Evolutionary conservation across 176 grass and related monocot genomes (phyloP).

Genomic region (Pharus latifolius): DNA sequence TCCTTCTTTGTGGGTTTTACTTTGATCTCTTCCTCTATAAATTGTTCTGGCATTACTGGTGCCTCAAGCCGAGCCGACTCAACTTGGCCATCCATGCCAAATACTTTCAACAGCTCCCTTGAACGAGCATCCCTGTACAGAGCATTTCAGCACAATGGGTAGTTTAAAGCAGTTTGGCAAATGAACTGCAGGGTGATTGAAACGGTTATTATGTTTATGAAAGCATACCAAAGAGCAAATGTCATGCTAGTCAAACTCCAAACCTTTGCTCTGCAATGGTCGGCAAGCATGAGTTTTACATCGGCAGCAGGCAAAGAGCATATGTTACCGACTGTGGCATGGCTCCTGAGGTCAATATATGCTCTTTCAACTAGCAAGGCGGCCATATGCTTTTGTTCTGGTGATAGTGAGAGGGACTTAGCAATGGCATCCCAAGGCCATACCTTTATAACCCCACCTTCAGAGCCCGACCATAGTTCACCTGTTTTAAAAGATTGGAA

Average conservation of each 20-base stretch:
- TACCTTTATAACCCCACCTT: conserved; percentile 68
- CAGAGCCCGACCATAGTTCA: conserved; percentile 95
- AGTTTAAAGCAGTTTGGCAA: not conserved
- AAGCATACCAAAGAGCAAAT: conserved; percentile 81
- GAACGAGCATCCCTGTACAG: conserved; percentile 74
- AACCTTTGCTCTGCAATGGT: conserved; percentile 62
- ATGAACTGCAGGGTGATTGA: not conserved
- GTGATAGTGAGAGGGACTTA: conserved; percentile 54
- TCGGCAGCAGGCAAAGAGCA: conserved; percentile 60
- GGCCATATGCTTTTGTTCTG: conserved; percentile 65
- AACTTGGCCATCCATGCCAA: conserved; percentile 71
- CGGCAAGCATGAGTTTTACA: conserved; percentile 65
- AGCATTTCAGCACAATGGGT: not conserved
- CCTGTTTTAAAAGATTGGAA: conserved; percentile 53
- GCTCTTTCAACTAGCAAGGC: conserved; percentile 57
- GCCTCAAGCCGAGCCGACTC: conserved; percentile 45
- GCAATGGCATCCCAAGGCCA: conserved; percentile 86
- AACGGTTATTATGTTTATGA: conserved; percentile 4
- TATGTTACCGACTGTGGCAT: conserved; percentile 53
- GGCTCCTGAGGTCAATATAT: conserved; percentile 65
- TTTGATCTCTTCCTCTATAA: conserved; percentile 86
- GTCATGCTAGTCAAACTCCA: conserved; percentile 65
- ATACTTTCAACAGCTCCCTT: conserved; percentile 79
- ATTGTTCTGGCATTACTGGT: conserved; percentile 49
- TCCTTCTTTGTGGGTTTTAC: conserved; percentile 74